phyloP scores from a whole-genome alignment of 148 eudicot genomes.

The Rhododendron griersonianum region DNA sequence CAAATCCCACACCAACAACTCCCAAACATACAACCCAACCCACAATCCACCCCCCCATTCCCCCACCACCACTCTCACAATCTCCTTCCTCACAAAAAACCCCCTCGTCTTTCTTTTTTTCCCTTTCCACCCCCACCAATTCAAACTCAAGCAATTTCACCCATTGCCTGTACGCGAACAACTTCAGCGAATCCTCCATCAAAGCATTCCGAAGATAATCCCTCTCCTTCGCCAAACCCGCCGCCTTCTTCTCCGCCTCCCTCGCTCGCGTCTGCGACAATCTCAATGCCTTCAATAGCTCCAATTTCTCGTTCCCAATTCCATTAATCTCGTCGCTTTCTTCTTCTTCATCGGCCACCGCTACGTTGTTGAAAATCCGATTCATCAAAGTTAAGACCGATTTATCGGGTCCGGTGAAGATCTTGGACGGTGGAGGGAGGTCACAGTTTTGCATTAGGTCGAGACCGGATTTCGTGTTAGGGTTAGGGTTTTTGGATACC shows the following conservation, averaged over 20 bases:
- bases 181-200: constrained; percentile 31
- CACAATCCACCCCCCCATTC: constrained; percentile 26
- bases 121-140: constrained; percentile 14
- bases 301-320: constrained; percentile 24
- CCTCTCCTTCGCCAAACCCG: constrained; percentile 27
- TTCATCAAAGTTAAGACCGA: constrained; percentile 17
- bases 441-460: constrained; percentile 48
- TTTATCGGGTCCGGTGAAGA: constrained; percentile 26
- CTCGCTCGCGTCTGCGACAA: constrained; percentile 65
- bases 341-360: not conserved
- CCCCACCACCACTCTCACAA: constrained; percentile 5
- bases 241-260: constrained; percentile 50
- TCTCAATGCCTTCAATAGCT: constrained; percentile 49
- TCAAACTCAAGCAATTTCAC: constrained; percentile 44
- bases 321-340: not conserved
- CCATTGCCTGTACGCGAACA: constrained; percentile 41
- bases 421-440: constrained; percentile 45
- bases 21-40: constrained; percentile 52
- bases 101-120: not conserved
- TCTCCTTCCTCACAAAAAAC: constrained; percentile 6
- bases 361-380: not conserved
- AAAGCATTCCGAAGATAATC: constrained; percentile 28
- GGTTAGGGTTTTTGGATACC: not conserved
- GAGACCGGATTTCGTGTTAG: not conserved
- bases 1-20: constrained; percentile 45